Evolutionary conservation across 169 alveolate species (phyloP).

Genomic region (Pseudocohnilembus persalinus): DNA sequence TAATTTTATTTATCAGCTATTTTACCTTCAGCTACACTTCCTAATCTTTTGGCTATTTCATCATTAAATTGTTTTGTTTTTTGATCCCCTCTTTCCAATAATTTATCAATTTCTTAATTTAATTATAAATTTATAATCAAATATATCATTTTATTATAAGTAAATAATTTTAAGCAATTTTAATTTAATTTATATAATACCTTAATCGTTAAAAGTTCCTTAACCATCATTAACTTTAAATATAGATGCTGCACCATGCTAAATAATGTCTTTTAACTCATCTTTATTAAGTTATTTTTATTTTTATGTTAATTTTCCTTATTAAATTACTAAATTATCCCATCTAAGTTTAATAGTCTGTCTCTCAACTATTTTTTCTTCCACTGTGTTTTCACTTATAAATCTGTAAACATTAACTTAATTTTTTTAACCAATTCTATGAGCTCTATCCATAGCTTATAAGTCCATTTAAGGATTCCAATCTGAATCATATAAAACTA

Average conservation of each 20-base stretch:
- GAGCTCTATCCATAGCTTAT: conserved; percentile 99
- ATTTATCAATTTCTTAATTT: conserved; percentile 40
- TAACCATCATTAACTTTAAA: conserved; percentile 69
- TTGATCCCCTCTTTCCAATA: conserved; percentile 52
- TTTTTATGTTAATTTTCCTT: conserved; percentile 90
- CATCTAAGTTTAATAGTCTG: conserved; percentile 95
- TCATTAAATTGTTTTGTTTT: conserved; percentile 46
- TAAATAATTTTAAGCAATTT: neutral
- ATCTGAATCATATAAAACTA: conserved; percentile 96
- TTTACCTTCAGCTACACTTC: conserved; percentile 5
- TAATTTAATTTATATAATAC: conserved; percentile 66
- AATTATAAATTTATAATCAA: neutral
- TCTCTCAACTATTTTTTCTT: conserved; percentile 96
- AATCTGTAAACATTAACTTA: conserved; percentile 95
- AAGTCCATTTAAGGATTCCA: conserved; percentile 98
- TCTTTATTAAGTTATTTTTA: conserved; percentile 73
- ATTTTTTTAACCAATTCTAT: conserved; percentile 97
- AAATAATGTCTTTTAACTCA: conserved; percentile 86
- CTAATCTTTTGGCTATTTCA: neutral
- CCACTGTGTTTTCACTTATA: conserved; percentile 96
- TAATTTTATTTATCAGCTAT: too few species aligned
- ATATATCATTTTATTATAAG: neutral
- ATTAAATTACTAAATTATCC: conserved; percentile 96
- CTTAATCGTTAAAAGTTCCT: conserved; percentile 80
- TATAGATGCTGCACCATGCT: conserved; percentile 89